Base-by-base conservation (phyloP, 345 rosid genomes). In the Camelina sativa region DNA sequence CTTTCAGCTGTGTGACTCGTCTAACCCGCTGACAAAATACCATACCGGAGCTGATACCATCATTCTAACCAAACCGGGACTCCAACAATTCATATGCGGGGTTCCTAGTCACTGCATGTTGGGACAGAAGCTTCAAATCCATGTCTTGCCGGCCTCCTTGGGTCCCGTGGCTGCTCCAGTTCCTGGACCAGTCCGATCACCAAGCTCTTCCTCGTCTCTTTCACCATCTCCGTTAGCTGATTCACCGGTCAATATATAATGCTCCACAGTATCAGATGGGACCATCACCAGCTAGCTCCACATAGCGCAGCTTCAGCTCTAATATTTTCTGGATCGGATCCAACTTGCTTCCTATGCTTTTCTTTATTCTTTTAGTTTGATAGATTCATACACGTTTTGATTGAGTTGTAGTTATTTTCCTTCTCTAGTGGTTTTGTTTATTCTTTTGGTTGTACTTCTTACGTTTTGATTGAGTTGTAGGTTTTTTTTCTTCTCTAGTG, bases 201-300 rank as follows among this genome's bases (percentile, higher is more conserved):
- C 38, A 9, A 59, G 8, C 9, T 47, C 37, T 0, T 47, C 48
- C 7, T 32, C 8, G 47, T 25, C 28, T 25, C 4, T 25, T 25
- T 25, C 28, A 25, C 28, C 28, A 25, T 25, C 28, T 25, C 38
- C 38, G 38, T 23, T 32, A 7, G 35, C 8, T 32, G 35, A 32
- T 32, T 32, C 72, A 54, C 62, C 72, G 5, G 52, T 68, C 41
- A 40, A 40, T 41, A 11, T 25, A 25, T 25, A 25, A 54, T 54
- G 62, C 9, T 55, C 62, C 72, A 55, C 25, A 10, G 11, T 40
- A 55, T 56, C 53, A 41, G 52, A 68, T 55, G 63, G 41, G 53
- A 52, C 72, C 72, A 40, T 19, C 46, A 69, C 73, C 34, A 69
- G 34, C 64, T 57, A 25, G 28, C 28, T 25, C 64, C 34, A 28